Conservation (phyloP, 2,329 filamentous ascomycete genomes). For the Penicillium sclerotiorum region DNA sequence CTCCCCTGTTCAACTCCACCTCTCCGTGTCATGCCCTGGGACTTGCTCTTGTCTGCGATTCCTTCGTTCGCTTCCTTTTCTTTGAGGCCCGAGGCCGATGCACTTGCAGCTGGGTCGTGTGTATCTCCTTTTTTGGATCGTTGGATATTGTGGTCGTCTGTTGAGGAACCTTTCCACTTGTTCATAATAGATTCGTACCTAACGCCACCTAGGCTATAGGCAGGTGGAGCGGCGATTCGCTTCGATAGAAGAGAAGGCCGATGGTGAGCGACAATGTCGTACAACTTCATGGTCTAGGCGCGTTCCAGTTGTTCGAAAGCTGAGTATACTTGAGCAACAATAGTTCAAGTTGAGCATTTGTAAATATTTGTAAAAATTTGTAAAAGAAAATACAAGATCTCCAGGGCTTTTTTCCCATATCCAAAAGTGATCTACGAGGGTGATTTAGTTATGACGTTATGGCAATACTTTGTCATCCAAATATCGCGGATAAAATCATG, state of each 20-base stretch:
- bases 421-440: not conserved
- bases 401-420: not conserved
- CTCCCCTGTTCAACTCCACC: slow-evolving; percentile 39
- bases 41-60: slow-evolving; percentile 41
- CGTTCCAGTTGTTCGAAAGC: not conserved
- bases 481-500: not conserved
- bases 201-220: slow-evolving; percentile 13
- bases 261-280: not conserved
- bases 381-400: too few species aligned
- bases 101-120: slow-evolving; percentile 36
- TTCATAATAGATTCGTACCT: slow-evolving; percentile 26
- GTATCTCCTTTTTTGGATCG: slow-evolving; percentile 34
- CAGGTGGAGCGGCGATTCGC: slow-evolving; percentile 15
- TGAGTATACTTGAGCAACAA: not conserved
- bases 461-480: not conserved
- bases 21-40: slow-evolving; percentile 44
- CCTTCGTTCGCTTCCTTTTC: slow-evolving; percentile 35
- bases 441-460: not conserved
- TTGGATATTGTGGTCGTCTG: slow-evolving; percentile 37
- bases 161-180: slow-evolving; percentile 38
- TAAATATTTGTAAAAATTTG: too few species aligned
- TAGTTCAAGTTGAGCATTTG: not conserved
- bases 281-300: not conserved
- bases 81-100: slow-evolving; percentile 31
- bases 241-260: slow-evolving; percentile 17